A percentile compares a stretch with the other conserved stretches of the same genome.
These are phyloP conservation scores for Penicillium angulare DNA, from an alignment of 495 filamentous ascomycete species.

Conservation along the genomic window DNA sequence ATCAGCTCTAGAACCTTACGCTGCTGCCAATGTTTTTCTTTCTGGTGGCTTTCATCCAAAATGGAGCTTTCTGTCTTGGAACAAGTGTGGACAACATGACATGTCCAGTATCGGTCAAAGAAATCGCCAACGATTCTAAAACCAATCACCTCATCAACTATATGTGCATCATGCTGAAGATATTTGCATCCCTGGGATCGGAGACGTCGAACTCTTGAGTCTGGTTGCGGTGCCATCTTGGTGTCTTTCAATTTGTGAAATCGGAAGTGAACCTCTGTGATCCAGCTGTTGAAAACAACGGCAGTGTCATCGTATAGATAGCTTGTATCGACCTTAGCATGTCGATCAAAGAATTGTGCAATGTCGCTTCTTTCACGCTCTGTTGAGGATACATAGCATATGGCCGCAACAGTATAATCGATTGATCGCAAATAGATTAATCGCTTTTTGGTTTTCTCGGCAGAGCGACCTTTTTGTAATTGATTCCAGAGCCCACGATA, in stretches of 20 bases:
- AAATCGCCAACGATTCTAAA: neutral
- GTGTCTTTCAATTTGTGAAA: neutral
- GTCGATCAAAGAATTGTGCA: neutral
- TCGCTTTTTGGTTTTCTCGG: neutral
- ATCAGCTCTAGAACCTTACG: slow-evolving; percentile 17
- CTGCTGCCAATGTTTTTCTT: slow-evolving; percentile 21
- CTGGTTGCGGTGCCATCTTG: too few relatives aligned
- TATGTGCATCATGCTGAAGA: neutral
- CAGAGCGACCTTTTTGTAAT: neutral
- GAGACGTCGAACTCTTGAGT: too few relatives aligned
- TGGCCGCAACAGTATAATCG: neutral
- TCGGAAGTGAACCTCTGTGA: neutral
- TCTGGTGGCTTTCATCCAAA: too few relatives aligned
- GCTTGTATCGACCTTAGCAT: neutral
- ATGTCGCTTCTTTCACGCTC: neutral
- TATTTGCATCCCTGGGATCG: too few relatives aligned
- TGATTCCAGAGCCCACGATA: neutral
- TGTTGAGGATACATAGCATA: neutral
- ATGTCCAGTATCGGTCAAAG: neutral
- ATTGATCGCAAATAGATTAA: neutral
- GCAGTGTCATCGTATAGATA: neutral
- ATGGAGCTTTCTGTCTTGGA: too few relatives aligned
- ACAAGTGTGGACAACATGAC: neutral
- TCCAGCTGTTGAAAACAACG: neutral
- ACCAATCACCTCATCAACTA: neutral